A percentile compares a stretch with the other conserved stretches of the same genome.
phyloP scores from a whole-genome alignment of 2,329 filamentous ascomycete species.

The Zasmidium citrigriseum region DNA sequence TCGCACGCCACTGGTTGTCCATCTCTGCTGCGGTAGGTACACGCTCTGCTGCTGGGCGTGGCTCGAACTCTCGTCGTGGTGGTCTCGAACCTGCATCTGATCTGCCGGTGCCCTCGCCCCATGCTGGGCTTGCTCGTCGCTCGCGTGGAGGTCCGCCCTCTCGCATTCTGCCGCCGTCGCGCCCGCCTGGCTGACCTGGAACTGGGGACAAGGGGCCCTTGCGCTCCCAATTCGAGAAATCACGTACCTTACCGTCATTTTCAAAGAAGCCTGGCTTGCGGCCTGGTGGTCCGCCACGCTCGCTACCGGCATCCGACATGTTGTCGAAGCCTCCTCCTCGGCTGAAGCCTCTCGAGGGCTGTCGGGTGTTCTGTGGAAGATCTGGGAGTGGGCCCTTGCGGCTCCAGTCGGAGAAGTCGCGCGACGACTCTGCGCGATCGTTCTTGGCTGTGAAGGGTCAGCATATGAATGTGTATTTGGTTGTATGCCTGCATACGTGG shows the following conservation, averaged over 20 bases:
- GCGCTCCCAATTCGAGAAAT: constrained; percentile 91
- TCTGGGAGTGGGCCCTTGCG: constrained; percentile 87
- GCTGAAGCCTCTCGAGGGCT: constrained; percentile 48
- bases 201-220: constrained; percentile 84
- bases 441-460: constrained; percentile 23
- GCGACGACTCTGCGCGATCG: constrained; percentile 68
- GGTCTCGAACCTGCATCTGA: constrained; percentile 77
- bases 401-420: constrained; percentile 87
- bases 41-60: constrained; percentile 67
- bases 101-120: constrained; percentile 65
- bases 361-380: constrained; percentile 54
- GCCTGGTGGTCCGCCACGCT: constrained; percentile 52
- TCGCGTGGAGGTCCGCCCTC: constrained; percentile 59
- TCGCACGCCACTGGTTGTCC: constrained; percentile 89
- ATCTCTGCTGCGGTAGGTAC: constrained; percentile 84
- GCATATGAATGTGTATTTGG: background rate
- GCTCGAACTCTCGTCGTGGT: constrained; percentile 74
- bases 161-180: constrained; percentile 61
- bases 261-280: constrained; percentile 68
- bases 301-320: constrained; percentile 54
- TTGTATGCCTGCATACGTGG: constrained; percentile 71
- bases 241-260: constrained; percentile 73
- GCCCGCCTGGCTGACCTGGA: constrained; percentile 43
- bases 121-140: constrained; percentile 64
- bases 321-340: constrained; percentile 31